Evolutionary conservation across 305 asterid genomes (phyloP).

Genomic region (Striga hermonthica): DNA sequence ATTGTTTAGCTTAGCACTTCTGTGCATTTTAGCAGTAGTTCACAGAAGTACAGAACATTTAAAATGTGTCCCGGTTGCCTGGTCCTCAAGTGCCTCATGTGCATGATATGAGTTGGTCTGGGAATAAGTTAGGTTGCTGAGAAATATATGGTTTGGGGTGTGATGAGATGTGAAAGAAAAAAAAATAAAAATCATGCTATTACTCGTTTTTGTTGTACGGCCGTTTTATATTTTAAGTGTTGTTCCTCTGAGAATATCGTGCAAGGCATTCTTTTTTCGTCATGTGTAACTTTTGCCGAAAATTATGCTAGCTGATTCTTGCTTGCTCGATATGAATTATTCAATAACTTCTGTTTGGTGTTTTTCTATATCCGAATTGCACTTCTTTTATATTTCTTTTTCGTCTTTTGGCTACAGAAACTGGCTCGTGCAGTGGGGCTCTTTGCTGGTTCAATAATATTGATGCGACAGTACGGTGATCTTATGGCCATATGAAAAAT

Average conservation of each 20-base stretch:
- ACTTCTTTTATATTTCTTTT: not conserved
- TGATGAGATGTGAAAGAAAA: not conserved
- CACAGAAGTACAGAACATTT: too few relatives aligned
- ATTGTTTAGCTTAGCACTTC: too few relatives aligned
- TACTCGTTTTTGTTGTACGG: not conserved
- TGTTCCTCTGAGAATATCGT: too few relatives aligned
- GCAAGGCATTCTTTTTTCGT: too few relatives aligned
- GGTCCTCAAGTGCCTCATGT: too few relatives aligned
- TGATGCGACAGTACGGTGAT: slow-evolving; percentile 84
- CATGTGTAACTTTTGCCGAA: too few relatives aligned
- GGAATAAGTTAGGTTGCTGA: not conserved
- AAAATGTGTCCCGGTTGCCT: too few relatives aligned
- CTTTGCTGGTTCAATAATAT: slow-evolving; percentile 75
- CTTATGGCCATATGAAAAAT: slow-evolving; percentile 63
- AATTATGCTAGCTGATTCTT: not conserved
- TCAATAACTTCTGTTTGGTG: not conserved
- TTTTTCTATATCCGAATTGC: not conserved
- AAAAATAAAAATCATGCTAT: not conserved
- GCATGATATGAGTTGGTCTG: not conserved
- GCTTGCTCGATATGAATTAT: not conserved
- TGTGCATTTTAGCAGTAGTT: too few relatives aligned
- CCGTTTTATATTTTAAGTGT: not conserved
- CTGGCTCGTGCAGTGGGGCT: slow-evolving; percentile 67
- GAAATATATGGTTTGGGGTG: not conserved
- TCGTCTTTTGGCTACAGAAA: slow-evolving; percentile 50